Base-by-base conservation (phyloP, 345 rosid species). In the Bruguiera sexangula region DNA sequence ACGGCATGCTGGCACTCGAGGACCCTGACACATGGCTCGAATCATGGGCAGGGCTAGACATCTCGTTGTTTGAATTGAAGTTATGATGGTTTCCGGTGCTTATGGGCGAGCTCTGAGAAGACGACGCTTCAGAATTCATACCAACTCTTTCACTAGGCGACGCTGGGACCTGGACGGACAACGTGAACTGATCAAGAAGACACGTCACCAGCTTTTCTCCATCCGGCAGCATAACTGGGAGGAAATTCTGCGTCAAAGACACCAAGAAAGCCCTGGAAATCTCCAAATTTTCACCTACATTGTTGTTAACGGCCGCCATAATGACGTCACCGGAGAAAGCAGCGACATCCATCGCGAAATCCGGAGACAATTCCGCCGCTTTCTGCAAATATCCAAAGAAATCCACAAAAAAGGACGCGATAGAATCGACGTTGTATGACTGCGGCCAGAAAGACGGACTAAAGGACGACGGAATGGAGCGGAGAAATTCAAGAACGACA, bases 381-480 rank as follows among this genome's bases (percentile, higher is more conserved):
- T 79, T 78, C 9, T 86, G 76, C 54, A 89, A 74, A 68, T 92
- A 89, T 1, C 77, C 80, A 19, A 96, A 63, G 78, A 92, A 96
- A 71, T 92, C 97, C 27, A 66, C 73, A 63, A 73, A 90, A 57
- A 92, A 96, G 0, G 85, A 72, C n/a, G 90, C 79, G 51, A 88
- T 84, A 62, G 84, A 72, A 58, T 83, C 93, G 70, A 26, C 52
- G 39, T 71, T 72, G 73, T 79, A 85, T 24, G 98, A 88, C 62
- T 88, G 96, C 52, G 98, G 99, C 99, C 99, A 96, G 65, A 89
- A 96, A 0, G 89, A 84, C 52, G 76, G 85, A n/a, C 66, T 69
- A 63, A 96, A 96, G 13, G 98, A 90, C 22, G 82, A 74, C 50
- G 98, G 96, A 39, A 90, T 74, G 8, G 90, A 80, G 61, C 84